Base-by-base conservation (phyloP, 805 yeast species). In the Scheffersomyces ergatensis region DNA sequence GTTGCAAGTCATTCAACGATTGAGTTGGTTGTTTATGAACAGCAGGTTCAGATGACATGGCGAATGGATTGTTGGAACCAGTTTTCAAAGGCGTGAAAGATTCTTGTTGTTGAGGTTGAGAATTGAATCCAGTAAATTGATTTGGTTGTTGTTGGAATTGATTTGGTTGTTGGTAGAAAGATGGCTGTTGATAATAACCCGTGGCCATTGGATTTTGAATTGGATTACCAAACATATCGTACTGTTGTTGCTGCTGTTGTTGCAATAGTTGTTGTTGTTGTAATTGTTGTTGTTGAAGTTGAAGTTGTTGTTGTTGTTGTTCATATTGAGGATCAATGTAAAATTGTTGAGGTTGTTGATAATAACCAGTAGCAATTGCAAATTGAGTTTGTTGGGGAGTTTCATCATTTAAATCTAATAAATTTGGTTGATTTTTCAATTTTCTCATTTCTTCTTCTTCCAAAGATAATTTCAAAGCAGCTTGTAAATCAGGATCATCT, bases 31-130 rank as follows among this genome's bases (percentile, higher is more conserved):
- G 53, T 18, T 51, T 52, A 16, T 38, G 33, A 12, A n/a, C 20
- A 12, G 30, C 11, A 9, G 27, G 15, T 13, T 39, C 33, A 15
- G 36, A 18, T 7, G 43, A 33, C 46, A 76, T 50, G 1, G 92
- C 87, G 60, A 86, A 86, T 38, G 95, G 95, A 60, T 85, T 86
- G 61, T 85, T 85, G 16, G 86, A 72, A 3, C 89, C 89, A 0
- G 90, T 82, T 47, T 76, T 73, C 49, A 81, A 64, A 4, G 88
- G 88, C 51, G 67, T 69, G 42, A 76, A 54, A 30, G 50, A 57
- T 32, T 62, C 62, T 42, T 62, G 70, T 15, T 48, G 63, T 33
- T 55, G 64, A 19, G 47, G 62, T 33, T 58, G 70, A 30, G 49
- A 51, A 38, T 58, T 53, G 47, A 61, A 61, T 7, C 64, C 65